Evolutionary conservation across 768 basidiomycete species (phyloP), one percentile per base, ranked within the genome.

Genomic region (Megacollybia marginata): DNA sequence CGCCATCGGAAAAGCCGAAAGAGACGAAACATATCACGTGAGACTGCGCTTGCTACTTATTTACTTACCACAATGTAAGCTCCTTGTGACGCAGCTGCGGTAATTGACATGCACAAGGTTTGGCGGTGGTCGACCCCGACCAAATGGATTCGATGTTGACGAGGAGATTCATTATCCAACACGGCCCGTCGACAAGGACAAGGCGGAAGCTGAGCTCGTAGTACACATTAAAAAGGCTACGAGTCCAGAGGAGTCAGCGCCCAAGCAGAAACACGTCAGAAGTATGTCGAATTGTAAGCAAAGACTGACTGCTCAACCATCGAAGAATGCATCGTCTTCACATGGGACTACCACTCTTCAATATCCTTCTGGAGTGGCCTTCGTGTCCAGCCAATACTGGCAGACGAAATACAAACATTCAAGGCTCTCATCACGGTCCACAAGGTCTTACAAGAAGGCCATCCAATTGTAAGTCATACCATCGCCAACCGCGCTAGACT

Each of bases 161-260:
- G 85, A 85, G 48, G 90, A 90, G 57, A 78, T 90, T 52, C 92
- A 96, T 65, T 92, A 92, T 67, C 95, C 95, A 28, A 97, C 95
- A 31, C 81, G 95, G 51, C 95, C 95, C 23, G 96, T 99, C 20
- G 95, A 98, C 72, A 97, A 91, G 74, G 96, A 98, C 62, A 96
- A 93, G 73, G 93, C 92, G 43, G 96, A 99, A 65, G 79, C 85
- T 48, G 96, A 98, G 65, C 80, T 99, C 15, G 83, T 85, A 15
- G 76, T 94, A 33, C 93, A 95, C 62, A 94, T 99, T 67, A 99
- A 99, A 79, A 99, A 99, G 65, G 96, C 96, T 4, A 97, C 94
- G 6, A 92, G 80, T 61, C 73, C 92, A 38, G 96, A 99, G 46
- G 96, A 98, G 72, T 80, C 83, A 28, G 95, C 96, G 5, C 96